Evolutionary conservation across 2,329 filamentous ascomycete genomes (phyloP).

Genomic region (Drechslerella dactyloides): DNA sequence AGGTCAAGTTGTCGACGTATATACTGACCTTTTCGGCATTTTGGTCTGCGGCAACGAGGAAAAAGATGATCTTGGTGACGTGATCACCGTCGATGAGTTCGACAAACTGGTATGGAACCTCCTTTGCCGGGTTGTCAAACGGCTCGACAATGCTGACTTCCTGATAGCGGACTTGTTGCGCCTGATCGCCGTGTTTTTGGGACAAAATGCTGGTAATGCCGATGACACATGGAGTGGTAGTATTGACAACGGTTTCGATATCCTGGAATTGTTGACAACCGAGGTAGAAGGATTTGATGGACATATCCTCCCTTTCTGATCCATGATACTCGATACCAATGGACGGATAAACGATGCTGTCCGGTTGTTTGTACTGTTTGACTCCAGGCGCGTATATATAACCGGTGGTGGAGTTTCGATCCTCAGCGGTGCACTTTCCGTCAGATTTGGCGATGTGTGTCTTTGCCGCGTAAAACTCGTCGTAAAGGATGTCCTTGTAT

Average conservation of each 20-base stretch:
- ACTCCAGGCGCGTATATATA: conserved; percentile 27
- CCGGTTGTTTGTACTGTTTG: conserved; percentile 7
- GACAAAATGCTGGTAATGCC: conserved; percentile 18
- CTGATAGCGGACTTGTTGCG: conserved; percentile 32
- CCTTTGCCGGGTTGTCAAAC: conserved; percentile 7
- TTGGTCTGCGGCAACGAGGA: conserved; percentile 20
- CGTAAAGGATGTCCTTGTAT: conserved; percentile 37
- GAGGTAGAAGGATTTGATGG: conserved; percentile 33
- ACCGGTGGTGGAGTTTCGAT: conserved; percentile 22
- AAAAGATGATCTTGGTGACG: conserved; percentile 31
- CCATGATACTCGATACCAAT: conserved; percentile 39
- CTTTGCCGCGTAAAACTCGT: conserved; percentile 30
- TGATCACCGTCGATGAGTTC: conserved; percentile 30
- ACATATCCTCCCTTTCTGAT: conserved; percentile 35
- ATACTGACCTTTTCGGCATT: conserved; percentile 19
- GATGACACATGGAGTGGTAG: conserved; percentile 16
- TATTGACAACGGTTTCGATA: conserved; percentile 20
- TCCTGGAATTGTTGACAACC: conserved; percentile 38
- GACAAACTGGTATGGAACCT: conserved; percentile 23
- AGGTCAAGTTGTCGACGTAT: conserved; percentile 36
- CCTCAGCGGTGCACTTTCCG: conserved; percentile 4
- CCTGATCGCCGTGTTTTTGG: conserved; percentile 27
- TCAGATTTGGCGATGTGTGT: conserved; percentile 23
- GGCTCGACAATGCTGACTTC: conserved; percentile 23
- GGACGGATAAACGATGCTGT: conserved; percentile 22